Evolutionary conservation across 768 basidiomycete genomes (phyloP).

Genomic region (Candolleomyces efflorescens): DNA sequence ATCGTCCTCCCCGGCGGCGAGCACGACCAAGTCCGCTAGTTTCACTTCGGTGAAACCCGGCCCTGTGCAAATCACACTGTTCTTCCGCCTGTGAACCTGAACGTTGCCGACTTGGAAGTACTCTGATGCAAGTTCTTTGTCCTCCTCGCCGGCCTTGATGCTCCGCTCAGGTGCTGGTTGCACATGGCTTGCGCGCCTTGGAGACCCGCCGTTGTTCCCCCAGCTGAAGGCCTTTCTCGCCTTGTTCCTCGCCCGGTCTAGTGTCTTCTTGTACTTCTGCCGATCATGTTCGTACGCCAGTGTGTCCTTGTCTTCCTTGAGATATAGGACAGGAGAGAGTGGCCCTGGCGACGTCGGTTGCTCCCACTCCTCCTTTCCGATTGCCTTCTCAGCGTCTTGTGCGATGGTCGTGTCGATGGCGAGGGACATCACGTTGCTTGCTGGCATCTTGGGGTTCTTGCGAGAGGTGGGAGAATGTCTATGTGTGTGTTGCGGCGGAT

Average conservation of each 20-base stretch:
- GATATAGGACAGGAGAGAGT: constrained; percentile 3
- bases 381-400: background rate
- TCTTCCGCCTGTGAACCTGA: background rate
- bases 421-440: background rate
- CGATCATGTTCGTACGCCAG: constrained; percentile 14
- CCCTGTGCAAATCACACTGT: background rate
- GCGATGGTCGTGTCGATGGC: background rate
- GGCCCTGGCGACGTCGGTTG: background rate
- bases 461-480: background rate
- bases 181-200: constrained; percentile 4
- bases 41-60: constrained; percentile 10
- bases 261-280: constrained; percentile 13
- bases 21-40: constrained; percentile 11
- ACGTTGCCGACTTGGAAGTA: background rate
- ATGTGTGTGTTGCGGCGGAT: too few species aligned
- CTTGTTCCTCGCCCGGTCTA: constrained; percentile 13
- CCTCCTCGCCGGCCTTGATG: constrained; percentile 4
- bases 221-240: constrained; percentile 12
- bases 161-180: background rate
- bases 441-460: background rate
- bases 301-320: constrained; percentile 9
- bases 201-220: background rate
- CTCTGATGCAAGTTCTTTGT: constrained; percentile 11
- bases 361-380: background rate
- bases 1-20: background rate